Base-by-base conservation (phyloP, 2,329 filamentous ascomycete genomes). In the Exophiala sp. region DNA sequence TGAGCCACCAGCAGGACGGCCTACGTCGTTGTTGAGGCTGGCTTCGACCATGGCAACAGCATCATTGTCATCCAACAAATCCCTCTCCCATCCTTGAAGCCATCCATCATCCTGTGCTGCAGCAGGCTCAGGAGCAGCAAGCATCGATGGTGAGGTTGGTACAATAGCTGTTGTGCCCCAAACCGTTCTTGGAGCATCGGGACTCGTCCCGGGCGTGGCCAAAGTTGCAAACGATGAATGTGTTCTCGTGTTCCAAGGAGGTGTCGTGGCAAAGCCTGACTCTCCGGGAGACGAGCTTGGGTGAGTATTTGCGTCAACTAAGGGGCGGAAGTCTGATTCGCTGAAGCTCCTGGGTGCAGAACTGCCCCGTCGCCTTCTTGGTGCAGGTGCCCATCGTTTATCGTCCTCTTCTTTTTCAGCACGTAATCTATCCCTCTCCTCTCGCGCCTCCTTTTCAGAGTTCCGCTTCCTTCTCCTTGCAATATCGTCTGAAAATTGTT, bases 101-200 rank as follows among this genome's bases (percentile, higher is more conserved):
- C 91, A 96, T 0, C 91, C 92, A 67, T 96, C 91, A 58, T 91
- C 83, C 5, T 70, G 65, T 50, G 61, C 24, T 29, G 24, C 24
- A 29, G 24, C 50, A 38, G 72, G 70, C 3, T 71, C 70, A 24
- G 72, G 67, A 9, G 68, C 59, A 4, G 57, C 63, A 9, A 71
- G 57, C 24, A 71, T 71, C 24, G 83, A 64, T 9, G 81, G 78
- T 1, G 85, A 83, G 3, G 83, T 85, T 1, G 73, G 73, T 0
- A 83, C 75, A 2, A 95, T 74, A 0, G 81, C 83, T 3, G 82
- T 78, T 0, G 92, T 97, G n/a, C 92, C 92, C 92, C 92, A 97
- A 0, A 97, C 89, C 0, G 92, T 97, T 58, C 84, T 85, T 38
- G 82, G 77, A 0, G 84, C 82, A 5, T 83, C 85, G 0, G 91